A percentile compares a stretch with the other conserved stretches of the same genome.
phyloP scores from a whole-genome alignment of 2,329 filamentous ascomycete genomes.

The Peltaster fructicola region DNA sequence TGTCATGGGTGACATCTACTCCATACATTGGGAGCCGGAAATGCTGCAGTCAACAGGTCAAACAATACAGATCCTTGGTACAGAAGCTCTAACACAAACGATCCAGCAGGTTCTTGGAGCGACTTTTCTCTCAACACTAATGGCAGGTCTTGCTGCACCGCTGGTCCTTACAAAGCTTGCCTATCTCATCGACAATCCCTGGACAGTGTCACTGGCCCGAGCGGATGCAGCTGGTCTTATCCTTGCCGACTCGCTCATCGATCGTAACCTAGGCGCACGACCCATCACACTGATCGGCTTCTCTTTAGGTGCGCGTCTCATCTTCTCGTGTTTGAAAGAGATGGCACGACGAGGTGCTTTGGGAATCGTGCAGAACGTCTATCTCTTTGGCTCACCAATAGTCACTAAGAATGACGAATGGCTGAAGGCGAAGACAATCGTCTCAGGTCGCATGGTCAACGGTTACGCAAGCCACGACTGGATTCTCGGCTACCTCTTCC shows the following conservation, averaged over 20 bases:
- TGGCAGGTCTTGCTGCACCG: conserved; percentile 85
- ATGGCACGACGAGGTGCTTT: conserved; percentile 67
- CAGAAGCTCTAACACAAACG: conserved; percentile 90
- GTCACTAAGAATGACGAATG: conserved; percentile 89
- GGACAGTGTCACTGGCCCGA: conserved; percentile 87
- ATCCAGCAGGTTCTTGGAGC: conserved; percentile 87
- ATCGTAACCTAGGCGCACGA: conserved; percentile 75
- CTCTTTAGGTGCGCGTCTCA: conserved; percentile 78
- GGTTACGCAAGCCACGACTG: conserved; percentile 90
- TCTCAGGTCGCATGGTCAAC: conserved; percentile 85
- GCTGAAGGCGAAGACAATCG: conserved; percentile 59
- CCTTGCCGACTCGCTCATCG: conserved; percentile 81
- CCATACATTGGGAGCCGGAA: conserved; percentile 91
- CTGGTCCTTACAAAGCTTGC: conserved; percentile 83
- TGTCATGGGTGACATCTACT: conserved; percentile 96
- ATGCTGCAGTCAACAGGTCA: conserved; percentile 97
- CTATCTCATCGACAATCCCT: conserved; percentile 95
- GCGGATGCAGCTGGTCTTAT: conserved; percentile 80
- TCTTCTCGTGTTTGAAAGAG: conserved; percentile 80
- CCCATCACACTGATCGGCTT: conserved; percentile 91
- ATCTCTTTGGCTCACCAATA: conserved; percentile 80
- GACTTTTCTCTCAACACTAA: conserved; percentile 72
- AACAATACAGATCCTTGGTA: conserved; percentile 95
- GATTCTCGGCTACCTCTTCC: conserved; percentile 90
- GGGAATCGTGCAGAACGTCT: conserved; percentile 85